Percentiles rank a stretch among this genome's conserved stretches.
Evolutionary conservation across 1,139 yeast genomes (phyloP).

Genomic region (Saccharomyces hybrid): DNA sequence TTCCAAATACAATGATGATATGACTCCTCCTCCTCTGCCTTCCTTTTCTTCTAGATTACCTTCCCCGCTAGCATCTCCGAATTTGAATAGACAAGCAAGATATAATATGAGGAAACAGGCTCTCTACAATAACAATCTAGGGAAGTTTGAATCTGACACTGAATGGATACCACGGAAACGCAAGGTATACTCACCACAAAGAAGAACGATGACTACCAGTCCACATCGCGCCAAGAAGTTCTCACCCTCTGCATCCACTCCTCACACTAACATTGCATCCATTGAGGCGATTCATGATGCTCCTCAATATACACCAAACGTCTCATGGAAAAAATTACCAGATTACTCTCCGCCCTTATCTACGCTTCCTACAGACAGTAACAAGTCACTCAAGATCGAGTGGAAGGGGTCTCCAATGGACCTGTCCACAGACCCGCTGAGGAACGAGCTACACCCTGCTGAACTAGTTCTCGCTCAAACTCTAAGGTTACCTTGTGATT

Average conservation of each 20-base stretch:
- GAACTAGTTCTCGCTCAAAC: conserved; percentile 79
- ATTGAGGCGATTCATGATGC: conserved; percentile 2
- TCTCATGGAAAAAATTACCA: conserved; percentile 52
- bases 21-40: neutral
- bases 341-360: conserved; percentile 70
- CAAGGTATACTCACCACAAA: conserved; percentile 1
- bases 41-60: neutral
- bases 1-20: neutral
- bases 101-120: neutral
- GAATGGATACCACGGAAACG: neutral
- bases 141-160: neutral
- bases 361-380: conserved; percentile 57
- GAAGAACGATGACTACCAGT: conserved; percentile 8
- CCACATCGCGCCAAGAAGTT: conserved; percentile 5
- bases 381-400: conserved; percentile 73
- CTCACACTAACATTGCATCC: conserved; percentile 3
- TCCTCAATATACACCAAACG: conserved; percentile 27
- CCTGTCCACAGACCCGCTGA: conserved; percentile 65
- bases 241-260: conserved; percentile 4
- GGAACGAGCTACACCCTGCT: conserved; percentile 74
- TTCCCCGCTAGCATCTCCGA: neutral
- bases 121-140: neutral
- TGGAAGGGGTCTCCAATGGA: conserved; percentile 99
- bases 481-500: conserved; percentile 75
- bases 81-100: conserved; percentile 3